These are phyloP conservation scores for Magnaporthiopsis incrustans DNA, from an alignment of 2,329 filamentous ascomycete genomes.

Conservation along the genomic window DNA sequence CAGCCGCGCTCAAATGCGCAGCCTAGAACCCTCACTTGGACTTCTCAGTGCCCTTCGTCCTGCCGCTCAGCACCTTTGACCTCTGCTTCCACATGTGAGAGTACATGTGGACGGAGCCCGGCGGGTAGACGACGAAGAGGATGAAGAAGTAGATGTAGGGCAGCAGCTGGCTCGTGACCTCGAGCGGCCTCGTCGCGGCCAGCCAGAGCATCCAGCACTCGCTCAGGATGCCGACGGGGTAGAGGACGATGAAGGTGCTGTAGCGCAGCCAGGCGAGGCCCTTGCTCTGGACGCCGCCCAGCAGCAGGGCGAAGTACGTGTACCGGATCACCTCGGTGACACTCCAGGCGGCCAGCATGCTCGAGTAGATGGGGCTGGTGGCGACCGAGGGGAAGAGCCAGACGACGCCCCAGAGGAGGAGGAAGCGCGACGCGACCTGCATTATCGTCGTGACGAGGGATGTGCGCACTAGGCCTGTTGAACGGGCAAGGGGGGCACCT, in stretches of 20 bases:
- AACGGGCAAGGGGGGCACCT: not conserved
- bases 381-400: conserved; percentile 59
- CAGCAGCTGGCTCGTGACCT: conserved; percentile 37
- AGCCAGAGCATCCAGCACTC: conserved; percentile 76
- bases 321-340: conserved; percentile 91
- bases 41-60: conserved; percentile 35
- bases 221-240: conserved; percentile 83
- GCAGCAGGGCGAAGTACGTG: conserved; percentile 75
- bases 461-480: conserved; percentile 72
- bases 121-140: conserved; percentile 17
- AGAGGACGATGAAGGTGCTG: conserved; percentile 88
- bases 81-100: conserved; percentile 93
- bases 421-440: conserved; percentile 80
- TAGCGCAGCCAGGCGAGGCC: conserved; percentile 76
- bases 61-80: conserved; percentile 64
- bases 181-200: conserved; percentile 51
- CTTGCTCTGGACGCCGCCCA: conserved; percentile 45
- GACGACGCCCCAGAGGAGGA: conserved; percentile 83
- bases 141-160: conserved; percentile 30
- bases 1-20: not conserved
- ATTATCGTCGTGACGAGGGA: conserved; percentile 78
- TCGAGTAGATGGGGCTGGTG: conserved; percentile 58
- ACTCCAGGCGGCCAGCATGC: conserved; percentile 82
- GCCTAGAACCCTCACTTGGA: conserved; percentile 21
- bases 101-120: conserved; percentile 73